Evolutionary conservation across 1,284 basidiomycete genomes (phyloP), one percentile per base, ranked within the genome.

Genomic region (Malassezia yamatoensis): DNA sequence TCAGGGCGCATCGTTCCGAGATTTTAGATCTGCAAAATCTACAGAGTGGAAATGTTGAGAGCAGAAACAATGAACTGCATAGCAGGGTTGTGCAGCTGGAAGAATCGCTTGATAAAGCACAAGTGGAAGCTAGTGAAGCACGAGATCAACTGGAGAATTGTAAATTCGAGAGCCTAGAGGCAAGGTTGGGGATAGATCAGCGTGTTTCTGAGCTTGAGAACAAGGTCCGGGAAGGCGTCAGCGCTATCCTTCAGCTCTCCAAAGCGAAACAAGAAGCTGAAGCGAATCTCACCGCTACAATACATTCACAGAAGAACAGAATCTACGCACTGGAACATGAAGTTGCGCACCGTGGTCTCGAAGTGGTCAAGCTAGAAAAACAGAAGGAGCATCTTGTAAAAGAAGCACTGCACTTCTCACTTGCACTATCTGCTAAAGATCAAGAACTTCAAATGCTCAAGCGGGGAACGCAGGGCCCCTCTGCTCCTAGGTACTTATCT

Each of bases 401-500:
- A 36, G 63, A 68, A 55, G 67, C 63, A 15, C 21, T 62, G 12
- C 54, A 62, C 41, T 67, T 60, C 16, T 57, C 61, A 15, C 61
- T 69, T 20, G 68, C 68, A 2, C 43, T 70, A 10, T 51, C 51
- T 7, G 66, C 67, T 20, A 66, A 65, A 24, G 55, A 66, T 53
- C 52, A 63, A 41, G 68, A 65, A 37, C 52, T 67, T 35, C 62
- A 61, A 6, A 59, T 68, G 59, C 58, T 68, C 5, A 68, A 70
- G 49, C 51, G 66, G 37, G 47, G 58, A 13, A 61, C 50, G 15
- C 40, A 55, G 15, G 33, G 42, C 13, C 45, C 60, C 18, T 37
- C 34, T 18, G 51, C 57, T 24, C 45, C 49, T 24, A 47, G 53
- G 11, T 37, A 16, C 2, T 15, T n/a, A 5, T 29, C 43, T 1